phyloP scores from a whole-genome alignment of 306 rosid species.

The Boehmeria nivea region DNA sequence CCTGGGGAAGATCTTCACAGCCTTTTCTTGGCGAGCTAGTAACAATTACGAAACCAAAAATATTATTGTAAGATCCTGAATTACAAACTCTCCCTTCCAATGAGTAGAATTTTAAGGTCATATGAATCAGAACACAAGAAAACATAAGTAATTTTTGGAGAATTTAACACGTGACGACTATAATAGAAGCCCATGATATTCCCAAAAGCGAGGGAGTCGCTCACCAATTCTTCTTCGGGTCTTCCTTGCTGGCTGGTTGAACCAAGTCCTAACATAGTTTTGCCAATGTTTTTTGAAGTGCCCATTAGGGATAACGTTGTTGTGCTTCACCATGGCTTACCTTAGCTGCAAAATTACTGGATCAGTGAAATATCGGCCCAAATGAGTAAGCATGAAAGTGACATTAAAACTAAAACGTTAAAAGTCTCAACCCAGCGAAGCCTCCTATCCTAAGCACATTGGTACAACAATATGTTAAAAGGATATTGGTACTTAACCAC shows the following conservation, averaged over 20 bases:
- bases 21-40: conserved; percentile 49
- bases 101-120: background rate
- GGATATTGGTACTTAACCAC: too few relatives aligned
- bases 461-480: too few relatives aligned
- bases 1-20: conserved; percentile 46
- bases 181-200: background rate
- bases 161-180: too few relatives aligned
- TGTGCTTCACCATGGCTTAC: conserved; percentile 51
- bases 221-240: conserved; percentile 42
- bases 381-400: too few relatives aligned
- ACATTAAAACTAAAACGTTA: too few relatives aligned
- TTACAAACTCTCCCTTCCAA: background rate
- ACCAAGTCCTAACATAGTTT: conserved; percentile 53
- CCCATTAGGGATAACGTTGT: conserved; percentile 46
- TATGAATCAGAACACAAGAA: background rate
- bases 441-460: too few relatives aligned
- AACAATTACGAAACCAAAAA: background rate
- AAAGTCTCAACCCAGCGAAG: too few relatives aligned
- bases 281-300: conserved; percentile 61
- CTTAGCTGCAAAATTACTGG: conserved; percentile 1
- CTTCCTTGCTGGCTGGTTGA: conserved; percentile 55
- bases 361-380: too few relatives aligned
- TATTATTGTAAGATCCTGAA: background rate
- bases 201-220: conserved; percentile 2
- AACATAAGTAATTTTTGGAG: too few relatives aligned